These are phyloP conservation scores for Ophiostoma perfectum DNA, from an alignment of 2,329 filamentous ascomycete species.

Conservation along the genomic window DNA sequence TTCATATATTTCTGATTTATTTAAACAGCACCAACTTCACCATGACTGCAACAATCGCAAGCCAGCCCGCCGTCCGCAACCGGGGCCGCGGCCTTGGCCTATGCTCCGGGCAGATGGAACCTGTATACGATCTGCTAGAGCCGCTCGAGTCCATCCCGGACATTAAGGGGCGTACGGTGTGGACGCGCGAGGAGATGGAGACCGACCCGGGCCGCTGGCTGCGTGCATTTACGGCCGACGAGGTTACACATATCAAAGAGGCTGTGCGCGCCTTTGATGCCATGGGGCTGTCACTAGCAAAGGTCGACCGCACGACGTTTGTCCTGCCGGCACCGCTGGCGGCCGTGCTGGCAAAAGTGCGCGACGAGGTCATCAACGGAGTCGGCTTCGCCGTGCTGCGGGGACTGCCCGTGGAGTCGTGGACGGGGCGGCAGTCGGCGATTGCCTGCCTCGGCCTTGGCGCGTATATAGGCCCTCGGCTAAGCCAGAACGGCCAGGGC, in stretches of 20 bases:
- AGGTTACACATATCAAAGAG: not conserved
- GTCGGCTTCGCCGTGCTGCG: not conserved
- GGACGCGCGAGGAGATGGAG: constrained; percentile 7
- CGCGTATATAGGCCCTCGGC: not conserved
- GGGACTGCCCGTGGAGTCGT: not conserved
- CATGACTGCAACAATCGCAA: not conserved
- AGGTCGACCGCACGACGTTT: constrained; percentile 5
- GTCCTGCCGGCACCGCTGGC: not conserved
- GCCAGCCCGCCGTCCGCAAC: not conserved
- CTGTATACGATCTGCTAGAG: not conserved
- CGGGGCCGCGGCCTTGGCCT: not conserved
- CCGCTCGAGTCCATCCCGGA: not conserved
- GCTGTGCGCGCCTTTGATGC: not conserved
- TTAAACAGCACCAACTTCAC: not conserved
- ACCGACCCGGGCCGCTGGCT: not conserved
- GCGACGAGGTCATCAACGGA: not conserved
- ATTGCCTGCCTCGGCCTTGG: constrained; percentile 6
- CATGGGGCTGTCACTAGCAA: not conserved
- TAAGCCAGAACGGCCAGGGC: constrained; percentile 2
- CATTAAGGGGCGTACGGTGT: not conserved
- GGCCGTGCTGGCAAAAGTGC: not conserved
- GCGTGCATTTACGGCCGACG: not conserved
- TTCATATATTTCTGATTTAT: no score
- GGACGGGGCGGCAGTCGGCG: not conserved
- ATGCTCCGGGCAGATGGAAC: not conserved